Evolutionary conservation across 1,139 yeast genomes (phyloP).

Genomic region (Geotrichum citri-aurantii): DNA sequence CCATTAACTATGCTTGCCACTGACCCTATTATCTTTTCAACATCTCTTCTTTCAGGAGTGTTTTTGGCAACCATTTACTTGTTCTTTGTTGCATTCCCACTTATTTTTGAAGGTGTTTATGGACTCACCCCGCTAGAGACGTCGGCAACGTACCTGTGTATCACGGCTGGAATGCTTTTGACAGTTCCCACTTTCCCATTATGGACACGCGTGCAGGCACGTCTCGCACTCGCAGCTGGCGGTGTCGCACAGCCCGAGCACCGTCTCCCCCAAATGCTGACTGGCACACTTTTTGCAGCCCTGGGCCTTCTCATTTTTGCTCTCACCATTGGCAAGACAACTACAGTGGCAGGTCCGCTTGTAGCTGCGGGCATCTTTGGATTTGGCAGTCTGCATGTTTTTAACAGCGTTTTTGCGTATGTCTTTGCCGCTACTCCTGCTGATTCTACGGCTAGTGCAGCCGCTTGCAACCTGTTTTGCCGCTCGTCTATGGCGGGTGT

Average conservation of each 20-base stretch:
- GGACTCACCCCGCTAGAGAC: constrained; percentile 15
- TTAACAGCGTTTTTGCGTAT: constrained; percentile 45
- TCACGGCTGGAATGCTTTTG: constrained; percentile 16
- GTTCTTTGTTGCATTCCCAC: constrained; percentile 20
- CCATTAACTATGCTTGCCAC: constrained; percentile 50
- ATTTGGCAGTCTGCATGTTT: constrained; percentile 46
- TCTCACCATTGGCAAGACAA: constrained; percentile 42
- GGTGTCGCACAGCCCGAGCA: constrained; percentile 40
- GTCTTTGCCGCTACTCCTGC: constrained; percentile 49
- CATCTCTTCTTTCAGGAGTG: constrained; percentile 59
- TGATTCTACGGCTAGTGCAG: constrained; percentile 55
- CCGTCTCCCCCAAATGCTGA: constrained; percentile 45
- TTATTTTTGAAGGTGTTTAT: constrained; percentile 19
- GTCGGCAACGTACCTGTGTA: constrained; percentile 18
- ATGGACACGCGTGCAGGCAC: constrained; percentile 21
- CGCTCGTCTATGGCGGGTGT: constrained; percentile 57
- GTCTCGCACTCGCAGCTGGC: constrained; percentile 18
- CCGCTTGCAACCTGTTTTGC: constrained; percentile 60
- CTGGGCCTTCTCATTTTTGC: constrained; percentile 59
- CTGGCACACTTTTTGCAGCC: constrained; percentile 45
- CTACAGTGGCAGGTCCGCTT: constrained; percentile 6
- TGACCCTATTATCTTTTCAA: constrained; percentile 57
- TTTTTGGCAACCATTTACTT: constrained; percentile 33
- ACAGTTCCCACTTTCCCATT: constrained; percentile 20
- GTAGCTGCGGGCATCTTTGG: constrained; percentile 51